Evolutionary conservation across 73 alveolate genomes (phyloP).

Genomic region (Symbiodinium natans): DNA sequence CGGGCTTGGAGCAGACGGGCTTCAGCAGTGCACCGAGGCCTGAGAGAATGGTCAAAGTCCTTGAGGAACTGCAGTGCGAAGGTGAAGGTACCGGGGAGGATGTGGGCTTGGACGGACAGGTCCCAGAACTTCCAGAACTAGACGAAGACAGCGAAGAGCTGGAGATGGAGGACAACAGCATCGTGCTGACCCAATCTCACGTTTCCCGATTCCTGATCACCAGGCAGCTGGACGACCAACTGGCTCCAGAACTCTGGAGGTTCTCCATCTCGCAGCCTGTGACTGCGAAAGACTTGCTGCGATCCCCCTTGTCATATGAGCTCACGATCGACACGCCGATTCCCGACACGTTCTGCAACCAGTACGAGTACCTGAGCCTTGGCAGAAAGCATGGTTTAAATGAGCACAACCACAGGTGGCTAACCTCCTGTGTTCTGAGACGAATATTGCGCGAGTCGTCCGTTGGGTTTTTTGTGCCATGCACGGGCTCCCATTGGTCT

Average conservation of each 20-base stretch:
- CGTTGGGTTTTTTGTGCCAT: too few species aligned
- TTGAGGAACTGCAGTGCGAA: background rate
- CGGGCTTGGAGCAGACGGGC: background rate
- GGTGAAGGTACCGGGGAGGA: background rate
- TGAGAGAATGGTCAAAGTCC: background rate
- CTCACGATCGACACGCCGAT: slow-evolving; percentile 24
- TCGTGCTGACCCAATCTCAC: background rate
- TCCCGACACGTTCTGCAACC: slow-evolving; percentile 13
- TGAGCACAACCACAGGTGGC: background rate
- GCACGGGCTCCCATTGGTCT: too few species aligned
- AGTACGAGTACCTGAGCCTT: slow-evolving; percentile 46
- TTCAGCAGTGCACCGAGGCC: background rate
- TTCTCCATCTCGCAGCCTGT: background rate
- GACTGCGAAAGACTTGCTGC: slow-evolving; percentile 19
- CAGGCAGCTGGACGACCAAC: slow-evolving; percentile 24
- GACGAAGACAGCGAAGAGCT: slow-evolving; percentile 1
- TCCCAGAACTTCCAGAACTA: background rate
- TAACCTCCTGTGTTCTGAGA: too few species aligned
- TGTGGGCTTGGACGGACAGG: background rate
- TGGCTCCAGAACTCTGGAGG: background rate
- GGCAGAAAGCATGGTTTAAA: background rate
- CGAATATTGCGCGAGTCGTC: too few species aligned
- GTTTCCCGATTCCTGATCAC: slow-evolving; percentile 35
- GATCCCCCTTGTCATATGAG: background rate
- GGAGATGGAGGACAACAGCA: slow-evolving; percentile 7